A percentile compares a stretch with the other conserved stretches of the same genome.
Conservation (phyloP, 108 stramenopile species). For the Parietichytrium sp. region DNA sequence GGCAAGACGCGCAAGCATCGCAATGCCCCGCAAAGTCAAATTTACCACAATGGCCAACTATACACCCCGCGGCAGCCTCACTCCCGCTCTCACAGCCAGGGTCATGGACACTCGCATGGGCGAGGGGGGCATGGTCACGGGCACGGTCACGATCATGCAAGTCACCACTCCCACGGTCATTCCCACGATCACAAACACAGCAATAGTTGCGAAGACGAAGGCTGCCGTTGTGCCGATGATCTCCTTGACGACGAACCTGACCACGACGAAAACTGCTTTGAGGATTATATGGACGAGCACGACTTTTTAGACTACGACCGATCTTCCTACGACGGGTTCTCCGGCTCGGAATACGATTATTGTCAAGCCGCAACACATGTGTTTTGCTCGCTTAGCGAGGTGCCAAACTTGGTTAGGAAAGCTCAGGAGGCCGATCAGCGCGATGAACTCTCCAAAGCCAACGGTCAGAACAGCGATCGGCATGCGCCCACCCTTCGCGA, state of each 20-base stretch:
- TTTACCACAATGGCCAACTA: too few relatives aligned
- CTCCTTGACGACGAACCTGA: too few relatives aligned
- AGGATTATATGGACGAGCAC: neutral
- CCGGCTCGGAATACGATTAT: too few relatives aligned
- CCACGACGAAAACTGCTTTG: too few relatives aligned
- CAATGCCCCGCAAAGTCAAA: too few relatives aligned
- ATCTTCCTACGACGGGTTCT: neutral
- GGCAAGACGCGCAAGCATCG: too few relatives aligned
- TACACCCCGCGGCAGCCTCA: too few relatives aligned
- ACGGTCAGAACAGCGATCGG: neutral
- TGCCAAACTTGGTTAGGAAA: neutral
- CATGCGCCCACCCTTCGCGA: slow-evolving; percentile 1
- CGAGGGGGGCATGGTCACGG: neutral
- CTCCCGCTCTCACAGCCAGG: too few relatives aligned
- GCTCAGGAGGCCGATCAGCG: slow-evolving; percentile 3
- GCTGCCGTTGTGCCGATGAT: too few relatives aligned
- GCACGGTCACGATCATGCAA: neutral
- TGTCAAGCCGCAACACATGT: neutral
- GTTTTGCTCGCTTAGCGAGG: neutral
- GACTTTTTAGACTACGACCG: neutral
- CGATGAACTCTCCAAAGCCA: neutral
- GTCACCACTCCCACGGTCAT: neutral
- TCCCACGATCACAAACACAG: neutral
- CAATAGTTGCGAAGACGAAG: too few relatives aligned
- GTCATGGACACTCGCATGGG: too few relatives aligned